Evolutionary conservation across 116 monocot species (phyloP), one percentile per base, ranked within the genome.

Genomic region (Cymodocea nodosa): DNA sequence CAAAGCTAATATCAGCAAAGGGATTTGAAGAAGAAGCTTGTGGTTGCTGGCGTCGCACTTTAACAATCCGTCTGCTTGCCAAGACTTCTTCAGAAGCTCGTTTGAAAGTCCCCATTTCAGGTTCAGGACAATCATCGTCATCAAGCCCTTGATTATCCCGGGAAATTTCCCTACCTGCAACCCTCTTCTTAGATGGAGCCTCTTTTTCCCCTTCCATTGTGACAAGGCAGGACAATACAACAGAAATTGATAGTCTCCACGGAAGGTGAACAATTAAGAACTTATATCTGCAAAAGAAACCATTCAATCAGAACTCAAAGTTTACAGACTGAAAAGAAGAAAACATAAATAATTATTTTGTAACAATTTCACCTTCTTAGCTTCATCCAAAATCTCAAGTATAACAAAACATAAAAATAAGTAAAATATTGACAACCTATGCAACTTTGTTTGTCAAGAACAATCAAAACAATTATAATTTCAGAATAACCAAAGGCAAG

Each of bases 21-120:
- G 95, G 95, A 63, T 95, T 95, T 40, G 87, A 67, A 39, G 81
- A 66, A 36, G 72, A 44, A 67, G 78, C 11, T 65, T 71, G 12
- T 71, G 72, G 52, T n/a, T n/a, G n/a, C n/a, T n/a, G n/a, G 39
- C 87, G 82, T 1, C 81, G 84, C 44, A 87, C 95, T 70, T 85
- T 95, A 54, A 95, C 81, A 49, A 95, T 95, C 74, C 80, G 82
- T 71, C 95, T 86, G 30, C 76, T 77, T 53, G 95, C 90, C 71
- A 95, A 68, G 16, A 95, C 87, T 72, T 95, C 95, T 25, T 90
- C 87, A 69, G 81, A 84, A 70, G 95, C 95, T 67, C 60, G 82
- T 62, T 81, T 56, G 68, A 95, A 95, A 62, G 86, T 86, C 20
- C 90, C 95, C 79, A 83, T 85, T 56, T 95, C 90, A 34, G 78